phyloP scores from a whole-genome alignment of 805 yeast species.

The Yarrowia osloensis region DNA sequence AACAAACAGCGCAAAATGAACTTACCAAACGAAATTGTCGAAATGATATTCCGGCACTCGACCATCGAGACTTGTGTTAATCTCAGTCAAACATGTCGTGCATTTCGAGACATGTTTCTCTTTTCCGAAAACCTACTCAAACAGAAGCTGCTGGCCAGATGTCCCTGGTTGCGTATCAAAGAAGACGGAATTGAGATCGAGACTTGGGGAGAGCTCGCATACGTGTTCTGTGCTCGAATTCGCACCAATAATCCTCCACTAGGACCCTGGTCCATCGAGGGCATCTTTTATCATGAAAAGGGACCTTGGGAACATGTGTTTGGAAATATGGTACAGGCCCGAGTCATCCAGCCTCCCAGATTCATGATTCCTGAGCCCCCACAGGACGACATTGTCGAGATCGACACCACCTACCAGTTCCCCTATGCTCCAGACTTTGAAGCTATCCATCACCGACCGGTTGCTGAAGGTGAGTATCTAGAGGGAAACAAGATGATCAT shows the following conservation, averaged over 20 bases:
- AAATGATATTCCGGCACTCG: neutral
- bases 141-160: neutral
- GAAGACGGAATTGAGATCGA: neutral
- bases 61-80: neutral
- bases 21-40: neutral
- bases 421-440: conserved; percentile 3
- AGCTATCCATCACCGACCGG: conserved; percentile 3
- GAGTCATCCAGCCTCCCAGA: neutral
- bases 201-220: neutral
- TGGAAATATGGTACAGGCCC: neutral
- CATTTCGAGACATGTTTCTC: neutral
- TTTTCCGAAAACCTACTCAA: neutral
- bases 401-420: neutral
- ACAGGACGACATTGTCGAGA: neutral
- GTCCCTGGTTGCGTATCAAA: neutral
- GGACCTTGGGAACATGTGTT: conserved; percentile 3
- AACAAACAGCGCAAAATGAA: neutral
- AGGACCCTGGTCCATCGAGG: neutral
- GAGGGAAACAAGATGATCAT: conserved; percentile 14
- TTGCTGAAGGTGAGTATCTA: neutral
- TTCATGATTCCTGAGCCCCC: neutral
- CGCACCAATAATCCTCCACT: neutral
- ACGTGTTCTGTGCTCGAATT: neutral
- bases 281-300: neutral
- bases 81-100: neutral